A percentile compares a stretch with the other conserved stretches of the same genome.
These are phyloP conservation scores for Whalleya microplaca DNA, from an alignment of 2,329 filamentous ascomycete genomes.

Conservation along the genomic window DNA sequence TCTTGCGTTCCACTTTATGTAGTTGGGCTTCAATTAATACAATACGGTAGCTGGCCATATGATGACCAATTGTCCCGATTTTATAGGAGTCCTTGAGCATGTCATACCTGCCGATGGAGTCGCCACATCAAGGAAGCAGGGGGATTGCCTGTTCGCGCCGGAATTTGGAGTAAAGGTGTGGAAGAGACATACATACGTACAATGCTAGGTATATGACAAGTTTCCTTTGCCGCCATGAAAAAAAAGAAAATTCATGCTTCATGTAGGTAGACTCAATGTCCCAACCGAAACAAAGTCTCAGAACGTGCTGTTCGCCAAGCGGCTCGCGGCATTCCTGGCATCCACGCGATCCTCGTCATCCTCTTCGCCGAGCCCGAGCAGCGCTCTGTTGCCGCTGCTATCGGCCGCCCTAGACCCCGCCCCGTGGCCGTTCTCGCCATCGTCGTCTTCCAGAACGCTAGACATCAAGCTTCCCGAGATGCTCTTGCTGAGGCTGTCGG, in stretches of 20 bases:
- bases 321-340: conserved; percentile 91
- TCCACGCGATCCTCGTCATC: conserved; percentile 94
- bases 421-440: conserved; percentile 48
- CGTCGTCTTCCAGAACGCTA: conserved; percentile 66
- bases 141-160: conserved; percentile 10
- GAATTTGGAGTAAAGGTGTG: conserved; percentile 7
- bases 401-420: conserved; percentile 42
- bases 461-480: conserved; percentile 73
- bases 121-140: conserved; percentile 3
- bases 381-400: conserved; percentile 46
- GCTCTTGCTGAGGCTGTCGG: conserved; percentile 77
- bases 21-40: too few relatives aligned
- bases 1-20: too few relatives aligned
- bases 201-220: conserved; percentile 26
- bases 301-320: conserved; percentile 93
- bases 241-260: conserved; percentile 19
- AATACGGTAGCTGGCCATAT: too few relatives aligned
- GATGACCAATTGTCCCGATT: too few relatives aligned
- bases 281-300: conserved; percentile 45
- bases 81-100: neutral
- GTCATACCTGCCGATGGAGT: conserved; percentile 1
- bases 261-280: conserved; percentile 3
- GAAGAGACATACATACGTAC: conserved; percentile 8
- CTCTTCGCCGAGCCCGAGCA: conserved; percentile 71
- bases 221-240: conserved; percentile 7